Base-by-base conservation (phyloP, 495 filamentous ascomycete genomes). In the Bombardia bombarda region DNA sequence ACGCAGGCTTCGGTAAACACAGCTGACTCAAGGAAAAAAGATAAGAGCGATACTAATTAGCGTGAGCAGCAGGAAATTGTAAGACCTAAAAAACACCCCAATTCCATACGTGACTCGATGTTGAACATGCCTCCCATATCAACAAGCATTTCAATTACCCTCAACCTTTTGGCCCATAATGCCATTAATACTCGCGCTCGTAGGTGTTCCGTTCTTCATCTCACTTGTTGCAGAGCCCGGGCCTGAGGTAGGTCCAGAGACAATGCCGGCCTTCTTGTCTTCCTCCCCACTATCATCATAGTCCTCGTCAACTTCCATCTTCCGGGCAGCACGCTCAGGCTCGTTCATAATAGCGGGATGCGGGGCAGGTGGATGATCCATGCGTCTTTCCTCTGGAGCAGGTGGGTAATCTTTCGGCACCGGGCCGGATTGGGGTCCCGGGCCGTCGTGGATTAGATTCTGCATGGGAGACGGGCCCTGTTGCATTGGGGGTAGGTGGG, bases 301-400 rank as follows among this genome's bases (percentile, higher is more conserved):
- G 47, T 95, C 81, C 61, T 98, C 90, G 57, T 98, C 92, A 32
- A 97, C 84, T 18, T 97, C 92, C 82, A 98, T 93, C 61, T 95
- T 92, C 7, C 92, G 77, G 25, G 86, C 84, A 5, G 92, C 86
- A 10, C 89, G 77, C 66, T 98, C 92, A 34, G 74, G 73, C 53
- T 84, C 79, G 22, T 67, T 69, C 42, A 68, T 57, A 13, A 72
- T 61, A 13, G 69, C 50, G 7, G 69, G 61, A 25, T 68, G 61
- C 12, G 73, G 60, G 42, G 71, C 70, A 17, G 72, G 64, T 18
- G 65, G 56, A 34, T 70, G 69, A 7, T 73, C 69, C 39, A 73
- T 58, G 38, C 67, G 65, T 34, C 67, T 56, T 26, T 68, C 59
- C 32, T 73, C 67, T 17, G 70, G 70, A n/a, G 56, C 59, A 17